Conservation (phyloP, 768 basidiomycete species). For the Kwoniella europaea region DNA sequence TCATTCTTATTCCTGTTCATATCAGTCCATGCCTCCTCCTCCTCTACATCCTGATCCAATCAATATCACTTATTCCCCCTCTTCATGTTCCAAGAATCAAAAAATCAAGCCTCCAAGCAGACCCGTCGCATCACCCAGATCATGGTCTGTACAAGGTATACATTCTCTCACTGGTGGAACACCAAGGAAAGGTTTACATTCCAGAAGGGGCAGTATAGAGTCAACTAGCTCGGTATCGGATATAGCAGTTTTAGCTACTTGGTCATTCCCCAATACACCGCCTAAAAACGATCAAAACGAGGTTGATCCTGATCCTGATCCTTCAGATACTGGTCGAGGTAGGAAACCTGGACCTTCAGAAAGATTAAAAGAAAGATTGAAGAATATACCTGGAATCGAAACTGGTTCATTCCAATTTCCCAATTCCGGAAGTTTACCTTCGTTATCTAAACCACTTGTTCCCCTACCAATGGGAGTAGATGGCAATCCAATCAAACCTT, state of each 20-base stretch:
- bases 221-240: slow-evolving; percentile 27
- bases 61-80: slow-evolving; percentile 16
- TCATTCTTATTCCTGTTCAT: neutral
- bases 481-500: slow-evolving; percentile 5
- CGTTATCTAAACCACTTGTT: neutral
- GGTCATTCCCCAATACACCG: slow-evolving; percentile 31
- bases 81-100: neutral
- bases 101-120: neutral
- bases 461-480: neutral
- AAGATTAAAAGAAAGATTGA: slow-evolving; percentile 20
- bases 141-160: slow-evolving; percentile 24
- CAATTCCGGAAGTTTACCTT: slow-evolving; percentile 11
- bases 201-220: slow-evolving; percentile 18
- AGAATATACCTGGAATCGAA: slow-evolving; percentile 21
- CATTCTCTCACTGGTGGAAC: neutral
- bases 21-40: slow-evolving; percentile 12
- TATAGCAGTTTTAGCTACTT: slow-evolving; percentile 35
- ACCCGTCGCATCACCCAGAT: slow-evolving; percentile 12
- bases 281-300: neutral
- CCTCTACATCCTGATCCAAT: slow-evolving; percentile 6
- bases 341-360: slow-evolving; percentile 16
- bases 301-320: neutral
- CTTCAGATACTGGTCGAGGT: neutral
- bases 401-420: slow-evolving; percentile 16
- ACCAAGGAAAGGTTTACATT: slow-evolving; percentile 2